Conservation (phyloP, 306 rosid species). For the Dryas octopetala region DNA sequence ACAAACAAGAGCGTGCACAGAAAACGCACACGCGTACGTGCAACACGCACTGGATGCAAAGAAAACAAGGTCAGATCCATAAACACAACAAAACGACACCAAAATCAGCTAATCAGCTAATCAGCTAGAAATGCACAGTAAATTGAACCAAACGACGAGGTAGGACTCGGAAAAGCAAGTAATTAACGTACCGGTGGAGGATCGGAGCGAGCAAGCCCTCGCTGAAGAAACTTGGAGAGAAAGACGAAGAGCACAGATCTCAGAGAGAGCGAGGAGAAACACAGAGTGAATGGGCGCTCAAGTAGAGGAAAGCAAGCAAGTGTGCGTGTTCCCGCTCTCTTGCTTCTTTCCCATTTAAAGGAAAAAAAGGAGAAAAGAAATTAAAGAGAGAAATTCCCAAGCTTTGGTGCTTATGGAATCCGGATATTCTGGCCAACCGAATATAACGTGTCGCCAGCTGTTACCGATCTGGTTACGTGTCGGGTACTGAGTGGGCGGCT, state of each 20-base stretch:
- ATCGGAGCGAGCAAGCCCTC: conserved; percentile 7
- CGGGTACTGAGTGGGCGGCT: conserved; percentile 10
- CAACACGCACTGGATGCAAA: neutral
- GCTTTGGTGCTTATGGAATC: conserved; percentile 21
- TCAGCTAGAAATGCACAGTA: neutral
- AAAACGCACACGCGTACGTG: neutral
- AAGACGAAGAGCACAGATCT: conserved; percentile 42
- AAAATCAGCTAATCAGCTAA: conserved; percentile 17
- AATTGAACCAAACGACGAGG: conserved; percentile 15
- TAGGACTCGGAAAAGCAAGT: conserved; percentile 17
- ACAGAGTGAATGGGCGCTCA: conserved; percentile 24
- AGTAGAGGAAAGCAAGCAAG: conserved; percentile 36
- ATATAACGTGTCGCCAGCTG: conserved; percentile 37
- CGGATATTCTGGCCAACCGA: conserved; percentile 44
- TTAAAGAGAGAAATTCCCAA: neutral
- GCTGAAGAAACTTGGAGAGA: neutral
- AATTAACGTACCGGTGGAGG: conserved; percentile 36
- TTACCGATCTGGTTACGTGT: conserved; percentile 18
- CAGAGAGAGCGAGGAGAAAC: conserved; percentile 7
- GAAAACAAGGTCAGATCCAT: conserved; percentile 24
- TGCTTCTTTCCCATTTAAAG: conserved; percentile 35
- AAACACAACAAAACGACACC: neutral
- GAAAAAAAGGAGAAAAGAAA: neutral
- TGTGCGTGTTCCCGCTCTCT: conserved; percentile 55
- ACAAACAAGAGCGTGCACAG: neutral